These are phyloP conservation scores for Fusarium stilboides DNA, from an alignment of 2,329 filamentous ascomycete species.

Conservation along the genomic window DNA sequence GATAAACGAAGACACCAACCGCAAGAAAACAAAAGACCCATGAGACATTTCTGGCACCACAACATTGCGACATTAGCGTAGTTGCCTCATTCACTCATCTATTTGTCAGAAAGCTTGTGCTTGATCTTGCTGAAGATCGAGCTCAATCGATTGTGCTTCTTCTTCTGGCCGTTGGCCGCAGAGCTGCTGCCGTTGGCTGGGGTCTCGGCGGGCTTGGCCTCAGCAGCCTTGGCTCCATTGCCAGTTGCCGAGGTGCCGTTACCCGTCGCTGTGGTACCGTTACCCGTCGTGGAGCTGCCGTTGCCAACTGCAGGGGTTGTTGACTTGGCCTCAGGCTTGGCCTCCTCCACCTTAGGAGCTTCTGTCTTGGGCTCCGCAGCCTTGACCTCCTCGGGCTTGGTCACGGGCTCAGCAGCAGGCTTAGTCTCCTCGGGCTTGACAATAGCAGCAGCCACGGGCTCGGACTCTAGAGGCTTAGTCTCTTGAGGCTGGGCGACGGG, in stretches of 20 bases:
- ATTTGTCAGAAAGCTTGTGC: constrained; percentile 60
- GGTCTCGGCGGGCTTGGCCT: constrained; percentile 44
- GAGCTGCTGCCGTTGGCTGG: constrained; percentile 36
- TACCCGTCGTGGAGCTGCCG: constrained; percentile 39
- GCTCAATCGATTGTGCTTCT: constrained; percentile 77
- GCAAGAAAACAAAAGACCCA: constrained; percentile 50
- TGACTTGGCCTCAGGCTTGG: constrained; percentile 23
- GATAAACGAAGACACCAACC: constrained; percentile 57
- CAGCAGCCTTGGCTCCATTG: constrained; percentile 45
- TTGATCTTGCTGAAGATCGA: constrained; percentile 73
- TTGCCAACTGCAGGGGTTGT: constrained; percentile 42
- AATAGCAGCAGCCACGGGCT: constrained; percentile 27
- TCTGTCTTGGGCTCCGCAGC: constrained; percentile 26
- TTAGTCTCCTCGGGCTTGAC: constrained; percentile 71
- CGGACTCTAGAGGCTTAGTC: constrained; percentile 9
- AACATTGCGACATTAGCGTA: constrained; percentile 48
- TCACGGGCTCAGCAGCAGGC: constrained; percentile 6
- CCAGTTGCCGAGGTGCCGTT: constrained; percentile 33
- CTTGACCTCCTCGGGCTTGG: constrained; percentile 12
- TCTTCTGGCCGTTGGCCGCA: constrained; percentile 67
- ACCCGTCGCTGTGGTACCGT: constrained; percentile 40
- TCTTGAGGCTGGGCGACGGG: constrained; percentile 7
- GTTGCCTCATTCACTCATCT: constrained; percentile 40
- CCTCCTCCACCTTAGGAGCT: constrained; percentile 21
- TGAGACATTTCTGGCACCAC: constrained; percentile 46